Evolutionary conservation across 2,329 filamentous ascomycete genomes (phyloP).

Genomic region (Pseudocercospora crystallina): DNA sequence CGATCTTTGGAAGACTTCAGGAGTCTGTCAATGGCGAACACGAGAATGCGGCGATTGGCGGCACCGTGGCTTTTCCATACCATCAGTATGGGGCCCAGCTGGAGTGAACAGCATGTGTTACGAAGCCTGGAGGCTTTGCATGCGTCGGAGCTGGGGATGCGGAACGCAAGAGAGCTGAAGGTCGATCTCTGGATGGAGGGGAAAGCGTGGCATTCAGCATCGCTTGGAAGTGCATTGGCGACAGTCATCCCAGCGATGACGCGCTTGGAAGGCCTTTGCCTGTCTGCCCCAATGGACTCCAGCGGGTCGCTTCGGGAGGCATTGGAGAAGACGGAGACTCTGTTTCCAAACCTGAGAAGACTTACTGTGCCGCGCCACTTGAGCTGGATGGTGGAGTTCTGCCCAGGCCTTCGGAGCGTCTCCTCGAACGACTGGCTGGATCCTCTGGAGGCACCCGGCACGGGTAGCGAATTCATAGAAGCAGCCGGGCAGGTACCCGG

Average conservation of each 20-base stretch:
- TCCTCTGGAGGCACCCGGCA: neutral
- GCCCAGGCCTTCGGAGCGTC: neutral
- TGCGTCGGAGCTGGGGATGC: neutral
- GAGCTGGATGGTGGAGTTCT: neutral
- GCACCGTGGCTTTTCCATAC: neutral
- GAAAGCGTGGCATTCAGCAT: neutral
- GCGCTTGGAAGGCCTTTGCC: neutral
- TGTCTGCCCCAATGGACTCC: neutral
- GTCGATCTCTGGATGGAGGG: neutral
- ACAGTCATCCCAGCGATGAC: neutral
- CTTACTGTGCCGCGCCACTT: neutral
- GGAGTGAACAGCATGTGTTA: neutral
- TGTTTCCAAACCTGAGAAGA: neutral
- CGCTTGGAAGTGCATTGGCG: neutral
- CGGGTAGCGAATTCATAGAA: neutral
- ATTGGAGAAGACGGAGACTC: neutral
- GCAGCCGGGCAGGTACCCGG: neutral
- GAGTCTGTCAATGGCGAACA: neutral
- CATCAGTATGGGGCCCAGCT: neutral
- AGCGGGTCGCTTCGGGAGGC: neutral
- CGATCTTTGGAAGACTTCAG: neutral
- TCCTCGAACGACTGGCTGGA: slow-evolving; percentile 1
- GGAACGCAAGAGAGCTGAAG: neutral
- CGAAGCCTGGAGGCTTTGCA: neutral
- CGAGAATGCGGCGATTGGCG: neutral